phyloP scores from a whole-genome alignment of 2,329 filamentous ascomycete genomes.

The Microsporum ferrugineum region DNA sequence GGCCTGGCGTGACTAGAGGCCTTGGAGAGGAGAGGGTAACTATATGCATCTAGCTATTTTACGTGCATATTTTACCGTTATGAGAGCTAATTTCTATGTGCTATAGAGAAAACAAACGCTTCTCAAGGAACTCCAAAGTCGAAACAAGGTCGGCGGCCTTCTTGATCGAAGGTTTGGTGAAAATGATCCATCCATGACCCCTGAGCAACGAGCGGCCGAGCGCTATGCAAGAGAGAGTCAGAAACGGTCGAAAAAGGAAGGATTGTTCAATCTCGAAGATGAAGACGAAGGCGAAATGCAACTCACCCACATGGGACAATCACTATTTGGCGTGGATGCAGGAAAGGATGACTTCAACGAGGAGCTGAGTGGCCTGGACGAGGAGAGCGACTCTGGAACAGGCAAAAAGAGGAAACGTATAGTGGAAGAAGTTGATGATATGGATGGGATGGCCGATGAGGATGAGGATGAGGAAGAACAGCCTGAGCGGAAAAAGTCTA shows the following conservation, averaged over 20 bases:
- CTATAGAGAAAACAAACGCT: conserved; percentile 65
- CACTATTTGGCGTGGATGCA: conserved; percentile 50
- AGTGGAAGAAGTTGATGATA: conserved; percentile 35
- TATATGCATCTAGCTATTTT: conserved; percentile 7
- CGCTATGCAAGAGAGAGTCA: conserved; percentile 84
- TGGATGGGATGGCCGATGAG: conserved; percentile 31
- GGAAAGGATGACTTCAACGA: conserved; percentile 67
- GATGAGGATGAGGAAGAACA: conserved; percentile 39
- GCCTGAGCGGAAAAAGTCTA: conserved; percentile 81
- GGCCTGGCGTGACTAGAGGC: conserved; percentile 76
- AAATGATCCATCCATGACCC: conserved; percentile 84
- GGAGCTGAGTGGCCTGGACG: conserved; percentile 47
- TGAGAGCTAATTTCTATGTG: background rate
- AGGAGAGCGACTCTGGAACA: conserved; percentile 49
- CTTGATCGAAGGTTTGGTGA: conserved; percentile 91
- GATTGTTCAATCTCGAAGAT: conserved; percentile 84
- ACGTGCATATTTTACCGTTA: background rate
- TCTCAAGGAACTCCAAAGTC: conserved; percentile 75
- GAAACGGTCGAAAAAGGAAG: conserved; percentile 60
- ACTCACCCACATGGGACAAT: conserved; percentile 75
- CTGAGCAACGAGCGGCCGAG: conserved; percentile 84
- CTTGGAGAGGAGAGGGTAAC: conserved; percentile 69
- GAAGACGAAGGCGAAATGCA: conserved; percentile 56
- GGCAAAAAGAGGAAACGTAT: conserved; percentile 40
- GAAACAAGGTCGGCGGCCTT: conserved; percentile 86